A percentile compares a stretch with the other conserved stretches of the same genome.
Evolutionary conservation across 306 rosid species (phyloP).

Genomic region (Luffa acutangula): DNA sequence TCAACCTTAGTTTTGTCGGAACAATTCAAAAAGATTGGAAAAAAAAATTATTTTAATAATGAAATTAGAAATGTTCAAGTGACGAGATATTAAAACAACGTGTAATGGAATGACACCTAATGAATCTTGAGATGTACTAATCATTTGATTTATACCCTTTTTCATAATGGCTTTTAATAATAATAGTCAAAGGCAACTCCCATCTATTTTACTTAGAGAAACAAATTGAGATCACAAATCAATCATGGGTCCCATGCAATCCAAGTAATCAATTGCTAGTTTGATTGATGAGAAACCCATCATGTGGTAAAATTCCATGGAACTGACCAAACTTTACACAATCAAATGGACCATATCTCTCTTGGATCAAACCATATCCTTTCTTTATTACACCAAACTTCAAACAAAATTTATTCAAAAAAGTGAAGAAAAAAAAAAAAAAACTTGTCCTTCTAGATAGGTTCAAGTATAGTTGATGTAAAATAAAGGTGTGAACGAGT

Average conservation of each 20-base stretch:
- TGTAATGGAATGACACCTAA: not conserved
- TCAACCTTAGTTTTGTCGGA: not conserved
- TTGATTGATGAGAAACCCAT: conserved; percentile 4
- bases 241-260: conserved; percentile 9
- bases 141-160: not conserved
- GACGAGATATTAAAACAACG: not conserved
- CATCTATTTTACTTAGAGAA: conserved; percentile 2
- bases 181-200: not conserved
- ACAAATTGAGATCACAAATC: conserved; percentile 8
- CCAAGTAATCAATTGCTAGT: conserved; percentile 1
- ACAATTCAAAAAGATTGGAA: not conserved
- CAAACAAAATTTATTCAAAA: not conserved
- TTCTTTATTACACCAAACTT: not conserved
- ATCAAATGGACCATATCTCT: conserved; percentile 1
- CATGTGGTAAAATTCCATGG: conserved; percentile 2
- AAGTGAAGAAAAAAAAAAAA: not conserved
- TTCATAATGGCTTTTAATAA: not conserved
- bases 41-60: not conserved
- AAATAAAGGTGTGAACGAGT: not conserved
- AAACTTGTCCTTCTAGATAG: not conserved
- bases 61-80: not conserved
- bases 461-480: not conserved
- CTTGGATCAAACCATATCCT: not conserved
- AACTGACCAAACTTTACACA: conserved; percentile 2
- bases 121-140: not conserved